phyloP scores from a whole-genome alignment of 306 rosid species.

The Quercus suber region DNA sequence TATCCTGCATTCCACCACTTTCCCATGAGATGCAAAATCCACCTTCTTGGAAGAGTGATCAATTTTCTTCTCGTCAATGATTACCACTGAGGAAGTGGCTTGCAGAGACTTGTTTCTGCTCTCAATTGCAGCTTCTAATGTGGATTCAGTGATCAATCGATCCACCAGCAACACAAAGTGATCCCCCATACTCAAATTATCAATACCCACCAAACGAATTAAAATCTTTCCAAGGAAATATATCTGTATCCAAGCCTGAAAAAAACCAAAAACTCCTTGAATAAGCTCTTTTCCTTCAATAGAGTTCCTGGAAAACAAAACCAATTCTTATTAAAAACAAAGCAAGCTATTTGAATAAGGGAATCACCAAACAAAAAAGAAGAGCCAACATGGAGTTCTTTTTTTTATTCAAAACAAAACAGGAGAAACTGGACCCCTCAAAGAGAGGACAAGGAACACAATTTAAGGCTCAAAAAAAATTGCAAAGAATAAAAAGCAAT shows the following conservation, averaged over 20 bases:
- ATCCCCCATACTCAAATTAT: conserved; percentile 70
- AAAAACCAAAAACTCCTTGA: conserved; percentile 11
- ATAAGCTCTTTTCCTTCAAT: conserved; percentile 21
- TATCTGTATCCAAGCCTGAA: conserved; percentile 1
- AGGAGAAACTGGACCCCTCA: conserved; percentile 32
- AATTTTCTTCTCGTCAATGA: conserved; percentile 27
- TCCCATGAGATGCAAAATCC: conserved; percentile 40
- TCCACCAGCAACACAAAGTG: conserved; percentile 90
- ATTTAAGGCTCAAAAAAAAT: conserved; percentile 13
- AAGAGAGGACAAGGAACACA: conserved; percentile 3
- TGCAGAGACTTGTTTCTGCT: conserved; percentile 61
- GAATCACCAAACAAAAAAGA: conserved; percentile 20
- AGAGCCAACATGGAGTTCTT: conserved; percentile 3
- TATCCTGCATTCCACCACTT: conserved; percentile 81
- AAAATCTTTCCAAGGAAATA: conserved; percentile 10
- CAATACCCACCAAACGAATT: conserved; percentile 15
- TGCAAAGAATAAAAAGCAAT: conserved; percentile 12
- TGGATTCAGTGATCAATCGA: conserved; percentile 89
- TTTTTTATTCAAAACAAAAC: conserved; percentile 20
- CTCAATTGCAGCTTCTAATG: conserved; percentile 85
- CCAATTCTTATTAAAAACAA: conserved; percentile 11
- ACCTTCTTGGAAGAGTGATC: conserved; percentile 36
- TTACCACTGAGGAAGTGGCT: conserved; percentile 48
- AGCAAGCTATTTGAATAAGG: conserved; percentile 15
- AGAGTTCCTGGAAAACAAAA: conserved; percentile 28